Evolutionary conservation across 305 asterid species (phyloP).

Genomic region (Vinca major): DNA sequence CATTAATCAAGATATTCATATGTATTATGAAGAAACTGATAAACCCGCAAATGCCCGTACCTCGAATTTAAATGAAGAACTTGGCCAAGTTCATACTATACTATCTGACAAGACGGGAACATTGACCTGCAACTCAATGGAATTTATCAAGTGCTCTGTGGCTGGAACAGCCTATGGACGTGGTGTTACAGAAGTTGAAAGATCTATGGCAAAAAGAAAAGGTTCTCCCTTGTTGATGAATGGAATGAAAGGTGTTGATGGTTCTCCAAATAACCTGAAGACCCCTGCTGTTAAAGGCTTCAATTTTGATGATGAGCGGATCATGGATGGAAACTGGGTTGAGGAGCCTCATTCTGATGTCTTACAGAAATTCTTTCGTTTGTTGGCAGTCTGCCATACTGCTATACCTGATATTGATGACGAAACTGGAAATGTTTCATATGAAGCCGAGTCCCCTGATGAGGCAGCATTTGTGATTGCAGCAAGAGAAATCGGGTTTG

Average conservation of each 20-base stretch:
- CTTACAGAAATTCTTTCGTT: conserved; percentile 62
- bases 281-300: conserved; percentile 52
- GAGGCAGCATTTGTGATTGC: conserved; percentile 97
- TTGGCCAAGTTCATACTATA: conserved; percentile 82
- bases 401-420: conserved; percentile 87
- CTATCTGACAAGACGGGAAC: conserved; percentile 96
- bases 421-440: conserved; percentile 45
- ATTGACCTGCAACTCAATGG: conserved; percentile 88
- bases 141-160: conserved; percentile 77
- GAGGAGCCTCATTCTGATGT: conserved; percentile 43
- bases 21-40: conserved; percentile 87
- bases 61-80: conserved; percentile 81
- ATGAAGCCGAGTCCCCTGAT: conserved; percentile 95
- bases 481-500: conserved; percentile 85
- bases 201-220: conserved; percentile 66
- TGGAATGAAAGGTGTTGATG: conserved; percentile 29
- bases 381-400: conserved; percentile 84
- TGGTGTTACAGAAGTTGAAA: conserved; percentile 78
- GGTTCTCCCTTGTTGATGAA: conserved; percentile 49
- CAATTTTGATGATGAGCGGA: conserved; percentile 71
- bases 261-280: conserved; percentile 17
- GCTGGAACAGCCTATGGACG: conserved; percentile 83
- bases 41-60: conserved; percentile 91
- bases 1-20: conserved; percentile 62
- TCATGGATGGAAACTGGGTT: conserved; percentile 66